These are phyloP conservation scores for Stromatinia cepivora DNA, from an alignment of 2,329 filamentous ascomycete species.

Conservation along the genomic window DNA sequence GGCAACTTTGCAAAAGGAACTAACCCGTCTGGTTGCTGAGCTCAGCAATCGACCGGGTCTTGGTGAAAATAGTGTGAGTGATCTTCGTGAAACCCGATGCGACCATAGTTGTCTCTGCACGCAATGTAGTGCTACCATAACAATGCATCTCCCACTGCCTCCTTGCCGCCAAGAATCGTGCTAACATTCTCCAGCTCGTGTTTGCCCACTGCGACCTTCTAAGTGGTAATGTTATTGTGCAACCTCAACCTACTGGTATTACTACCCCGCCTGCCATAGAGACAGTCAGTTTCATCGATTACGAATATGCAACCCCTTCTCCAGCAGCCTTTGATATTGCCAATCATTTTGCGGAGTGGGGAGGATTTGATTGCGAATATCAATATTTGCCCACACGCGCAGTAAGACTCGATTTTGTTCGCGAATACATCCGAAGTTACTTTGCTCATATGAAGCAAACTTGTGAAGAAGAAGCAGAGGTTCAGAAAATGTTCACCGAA, in stretches of 20 bases:
- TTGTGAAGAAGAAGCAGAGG: constrained; percentile 59
- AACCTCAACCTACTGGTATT: constrained; percentile 49
- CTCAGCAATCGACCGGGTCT: constrained; percentile 77
- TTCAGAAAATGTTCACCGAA: constrained; percentile 70
- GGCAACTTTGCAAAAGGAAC: constrained; percentile 69
- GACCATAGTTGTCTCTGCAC: constrained; percentile 10
- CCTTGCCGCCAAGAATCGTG: neutral
- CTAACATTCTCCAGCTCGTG: constrained; percentile 60
- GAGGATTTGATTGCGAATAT: constrained; percentile 93
- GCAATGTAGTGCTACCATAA: constrained; percentile 19
- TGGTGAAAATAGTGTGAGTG: constrained; percentile 69
- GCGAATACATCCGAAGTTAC: constrained; percentile 79
- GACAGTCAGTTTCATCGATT: constrained; percentile 87
- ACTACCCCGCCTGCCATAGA: constrained; percentile 45
- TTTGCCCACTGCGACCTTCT: constrained; percentile 95
- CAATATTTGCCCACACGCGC: constrained; percentile 74
- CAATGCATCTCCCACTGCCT: constrained; percentile 3
- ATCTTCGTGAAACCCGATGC: constrained; percentile 23
- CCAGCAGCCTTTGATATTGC: constrained; percentile 94
- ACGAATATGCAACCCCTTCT: constrained; percentile 94
- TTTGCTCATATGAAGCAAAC: constrained; percentile 52
- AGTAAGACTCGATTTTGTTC: constrained; percentile 77
- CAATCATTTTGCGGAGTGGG: constrained; percentile 99
- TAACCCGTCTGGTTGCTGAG: constrained; percentile 66
- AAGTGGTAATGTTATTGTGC: constrained; percentile 93